Evolutionary conservation across 2,329 filamentous ascomycete species (phyloP), one percentile per base, ranked within the genome.

Genomic region (Arthroderma sp.): DNA sequence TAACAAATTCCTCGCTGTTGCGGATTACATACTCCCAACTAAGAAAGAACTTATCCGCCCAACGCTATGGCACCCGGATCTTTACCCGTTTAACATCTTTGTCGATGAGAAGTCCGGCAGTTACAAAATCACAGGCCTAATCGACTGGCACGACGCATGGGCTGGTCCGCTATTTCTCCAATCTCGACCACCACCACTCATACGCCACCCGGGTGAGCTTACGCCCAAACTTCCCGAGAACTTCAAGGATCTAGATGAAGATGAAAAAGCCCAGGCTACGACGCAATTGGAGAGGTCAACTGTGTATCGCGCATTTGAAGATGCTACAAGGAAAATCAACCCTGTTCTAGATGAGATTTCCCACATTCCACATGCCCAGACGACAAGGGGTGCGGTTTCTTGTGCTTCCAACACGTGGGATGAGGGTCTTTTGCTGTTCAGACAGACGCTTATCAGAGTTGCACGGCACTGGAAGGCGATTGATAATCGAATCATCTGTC

Each of bases 1-100:
- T 28, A 42, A 58, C 28, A 62, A 53, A 47, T 67, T 58, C 47
- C 39, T 65, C 3, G 38, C 53, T 22, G 52, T 61, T 33, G 49
- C 53, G 27, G 52, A 58, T 33, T 56, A 55, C 47, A 48, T 67
- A 32, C 51, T 65, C 3, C 55, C 56, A 4, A 47, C 49, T 38
- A 46, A 58, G 6, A 30, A 52, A 15, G 44, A 47, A 3, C 33
- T 62, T 8, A 34, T 50, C 40, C 45, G 49, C 33, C 51, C 64
- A 10, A 56, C 56, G n/a, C 46, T 70, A 32, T 68, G 58, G 61
- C 63, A 70, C 53, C 54, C 50, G 30, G 63, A 68, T 52, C 51
- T 68, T 28, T 60, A 63, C 49, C 47, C 59, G 10, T 52, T 53
- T 2, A 69, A 67, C 46, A 52, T 69, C 27, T 68, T 68, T 47